These are phyloP conservation scores for Celoporthe dispersa DNA, from an alignment of 2,329 filamentous ascomycete species.

Conservation along the genomic window DNA sequence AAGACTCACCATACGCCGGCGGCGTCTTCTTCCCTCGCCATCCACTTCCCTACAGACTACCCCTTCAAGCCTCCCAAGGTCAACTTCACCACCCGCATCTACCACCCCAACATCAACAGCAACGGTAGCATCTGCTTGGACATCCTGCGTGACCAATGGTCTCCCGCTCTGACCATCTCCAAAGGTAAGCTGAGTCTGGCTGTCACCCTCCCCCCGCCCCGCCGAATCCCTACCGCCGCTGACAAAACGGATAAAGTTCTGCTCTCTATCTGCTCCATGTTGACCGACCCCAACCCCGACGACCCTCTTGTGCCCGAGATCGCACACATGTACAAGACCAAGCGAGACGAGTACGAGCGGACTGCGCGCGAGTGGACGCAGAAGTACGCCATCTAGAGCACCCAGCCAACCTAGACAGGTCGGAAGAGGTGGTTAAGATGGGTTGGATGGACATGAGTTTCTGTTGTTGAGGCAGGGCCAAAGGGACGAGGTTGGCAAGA, in stretches of 20 bases:
- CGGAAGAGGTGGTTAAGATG: conserved; percentile 10
- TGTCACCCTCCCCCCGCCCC: no score
- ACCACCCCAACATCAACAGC: conserved; percentile 99
- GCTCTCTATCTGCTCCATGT: conserved; percentile 98
- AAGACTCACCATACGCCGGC: conserved; percentile 96
- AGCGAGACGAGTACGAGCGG: conserved; percentile 92
- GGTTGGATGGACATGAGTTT: conserved; percentile 1
- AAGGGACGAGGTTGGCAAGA: background rate
- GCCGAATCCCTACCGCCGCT: no score
- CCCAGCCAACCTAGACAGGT: background rate
- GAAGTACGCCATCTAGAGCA: conserved; percentile 88
- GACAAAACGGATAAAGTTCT: conserved; percentile 64
- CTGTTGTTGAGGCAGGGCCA: background rate
- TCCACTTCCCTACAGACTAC: conserved; percentile 99
- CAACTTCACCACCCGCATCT: conserved; percentile 99
- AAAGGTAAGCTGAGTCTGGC: conserved; percentile 70
- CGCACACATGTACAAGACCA: conserved; percentile 99
- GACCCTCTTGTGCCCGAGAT: conserved; percentile 99
- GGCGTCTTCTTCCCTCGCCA: conserved; percentile 98
- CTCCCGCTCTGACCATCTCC: conserved; percentile 94
- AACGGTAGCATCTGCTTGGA: conserved; percentile 99
- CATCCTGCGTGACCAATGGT: conserved; percentile 99
- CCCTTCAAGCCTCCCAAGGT: conserved; percentile 99
- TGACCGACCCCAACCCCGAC: conserved; percentile 98
- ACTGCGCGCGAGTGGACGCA: conserved; percentile 98